These are phyloP conservation scores for Ramaria sp. DNA, from an alignment of 768 basidiomycete species.

Conservation along the genomic window DNA sequence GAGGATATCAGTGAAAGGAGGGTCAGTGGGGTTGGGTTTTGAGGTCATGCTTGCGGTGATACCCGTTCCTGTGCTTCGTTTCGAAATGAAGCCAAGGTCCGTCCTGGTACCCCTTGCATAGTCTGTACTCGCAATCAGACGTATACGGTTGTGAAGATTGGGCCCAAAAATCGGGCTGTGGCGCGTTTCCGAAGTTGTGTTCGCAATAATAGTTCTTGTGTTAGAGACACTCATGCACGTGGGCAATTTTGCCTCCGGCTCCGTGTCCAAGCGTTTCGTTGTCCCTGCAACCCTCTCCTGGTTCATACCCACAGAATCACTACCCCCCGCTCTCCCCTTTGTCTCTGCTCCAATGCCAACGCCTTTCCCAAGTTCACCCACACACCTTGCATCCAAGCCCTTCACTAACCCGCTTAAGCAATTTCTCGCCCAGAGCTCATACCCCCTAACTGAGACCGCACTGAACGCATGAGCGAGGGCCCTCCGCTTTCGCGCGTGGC, in stretches of 20 bases:
- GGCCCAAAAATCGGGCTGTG: too few species aligned
- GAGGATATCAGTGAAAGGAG: slow-evolving; percentile 12
- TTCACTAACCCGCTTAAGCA: neutral
- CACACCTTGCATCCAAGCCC: neutral
- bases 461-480: slow-evolving; percentile 23
- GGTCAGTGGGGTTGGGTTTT: neutral
- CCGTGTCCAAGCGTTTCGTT: neutral
- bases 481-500: slow-evolving; percentile 23
- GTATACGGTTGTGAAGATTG: too few species aligned
- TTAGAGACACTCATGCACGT: too few species aligned
- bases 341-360: neutral
- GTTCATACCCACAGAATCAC: neutral
- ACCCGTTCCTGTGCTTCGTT: neutral
- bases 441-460: neutral
- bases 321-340: neutral
- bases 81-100: too few species aligned
- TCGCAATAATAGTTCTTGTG: too few species aligned
- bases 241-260: neutral
- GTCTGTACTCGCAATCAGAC: too few species aligned
- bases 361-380: neutral
- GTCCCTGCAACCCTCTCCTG: too few species aligned
- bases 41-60: neutral
- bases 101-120: too few species aligned
- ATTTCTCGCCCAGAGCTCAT: slow-evolving; percentile 1
- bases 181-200: too few species aligned